Base-by-base conservation (phyloP, 768 basidiomycete genomes). In the Strobilomyces echinocephalus region DNA sequence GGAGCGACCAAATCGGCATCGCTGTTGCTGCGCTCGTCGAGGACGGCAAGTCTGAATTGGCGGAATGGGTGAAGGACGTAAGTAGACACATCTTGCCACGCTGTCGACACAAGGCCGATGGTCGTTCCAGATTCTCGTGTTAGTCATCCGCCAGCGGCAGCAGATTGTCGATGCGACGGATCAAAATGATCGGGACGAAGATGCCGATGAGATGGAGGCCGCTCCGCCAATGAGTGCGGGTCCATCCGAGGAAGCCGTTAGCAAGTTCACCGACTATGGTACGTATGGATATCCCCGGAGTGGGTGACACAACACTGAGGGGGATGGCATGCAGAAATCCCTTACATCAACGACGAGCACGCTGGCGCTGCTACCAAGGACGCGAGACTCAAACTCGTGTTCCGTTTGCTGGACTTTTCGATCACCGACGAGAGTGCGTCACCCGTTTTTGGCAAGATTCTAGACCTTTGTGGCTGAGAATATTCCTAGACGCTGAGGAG, bases 1-100 rank as follows among this genome's bases (percentile, higher is more conserved):
- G 87, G 84, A 91, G 84, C 60, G 87, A 97, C 63, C 85, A 97
- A 68, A 75, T 98, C 44, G 95, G 89, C 3, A 91, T 97, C 59
- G 84, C 84, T 4, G 79, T 97, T 54, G 83, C 82, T 38, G 79
- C 81, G 43, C 78, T 97, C 12, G 73, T 85, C 9, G 86, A 91
- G 46, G 77, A 77, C 15, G 85, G 78, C 9, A 76, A 87, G 61
- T 70, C 72, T 50, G 76, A 78, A 30, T 73, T 92, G 38, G 79
- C 95, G 26, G 80, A 84, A 52, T 94, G 92, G 89, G 79, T 84
- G 44, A 85, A 85, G 62, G 81, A 90, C 66, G 95, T 93, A 65
- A 60, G 88, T 72, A n/a, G 49, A 42, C 46, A 50, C 47, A 45
- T 51, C 47, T 42, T 54, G 54, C 55, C 60, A 65, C 51, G 60